Base-by-base conservation (phyloP, 2,329 filamentous ascomycete species). In the Fusarium sterilihyphosum region DNA sequence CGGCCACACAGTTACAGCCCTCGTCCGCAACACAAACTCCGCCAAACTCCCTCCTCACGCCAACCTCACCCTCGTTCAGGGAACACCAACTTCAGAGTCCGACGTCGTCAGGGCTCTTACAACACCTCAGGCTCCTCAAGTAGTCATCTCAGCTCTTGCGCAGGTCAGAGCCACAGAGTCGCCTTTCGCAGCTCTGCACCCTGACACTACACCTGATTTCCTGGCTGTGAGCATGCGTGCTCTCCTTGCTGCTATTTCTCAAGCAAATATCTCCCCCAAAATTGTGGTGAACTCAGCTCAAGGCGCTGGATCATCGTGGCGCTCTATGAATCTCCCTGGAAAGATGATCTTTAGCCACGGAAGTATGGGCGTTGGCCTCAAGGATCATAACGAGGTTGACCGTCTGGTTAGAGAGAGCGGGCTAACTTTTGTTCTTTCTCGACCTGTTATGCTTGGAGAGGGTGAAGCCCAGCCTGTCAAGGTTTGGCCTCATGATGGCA, bases 331-430 rank as follows among this genome's bases (percentile, higher is more conserved):
- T 0, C 37, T 74, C 2, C 71, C 67, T 0, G 67, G 67, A 0
- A 74, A 74, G 12, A 47, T 74, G n/a, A 29, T 74, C 2, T 74
- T 74, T 1, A 74, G 71, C 8, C 71, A 74, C 6, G 71, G 71
- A 3, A 68, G 50, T 2, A 74, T 74, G 71, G 67, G 67, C 0
- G 35, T 59, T 8, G 71, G 71, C 0, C 62, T 74, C 1, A 74
- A 59, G 8, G 71, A 74, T 5, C 71, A 74, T 10, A 69, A 74
- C 5, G 38, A 59, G 17, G 71, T 74, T 5, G 71, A 74, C 2
- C 54, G 41, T 3, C 11, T 74, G 11, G 63, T 74, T 0, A 53
- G 71, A 0, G 47, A 72, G 2, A 74, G 71, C 1, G 71, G 63
- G 0, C 20, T 74, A 5, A 22, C 24, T 0, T 75, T 74, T 46